Base-by-base conservation (phyloP, 768 basidiomycete species). In the Pleurotus tuber-regium region DNA sequence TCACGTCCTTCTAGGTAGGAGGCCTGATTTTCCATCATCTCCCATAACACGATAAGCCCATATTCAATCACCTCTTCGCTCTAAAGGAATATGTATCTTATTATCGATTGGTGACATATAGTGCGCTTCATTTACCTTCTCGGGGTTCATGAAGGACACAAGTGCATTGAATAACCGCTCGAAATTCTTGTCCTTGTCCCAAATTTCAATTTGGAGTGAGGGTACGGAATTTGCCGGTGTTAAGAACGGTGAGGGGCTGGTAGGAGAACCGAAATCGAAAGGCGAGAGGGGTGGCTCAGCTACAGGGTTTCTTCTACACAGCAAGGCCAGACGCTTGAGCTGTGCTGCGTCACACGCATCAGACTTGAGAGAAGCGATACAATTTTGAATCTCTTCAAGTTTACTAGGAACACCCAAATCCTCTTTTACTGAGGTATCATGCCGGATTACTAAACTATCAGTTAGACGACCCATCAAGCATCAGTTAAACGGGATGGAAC, bases 1-100 rank as follows among this genome's bases (percentile, higher is more conserved):
- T 95, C 92, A 54, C 79, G 81, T 39, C 89, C 88, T 64, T 94
- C 92, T 10, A 95, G 70, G 55, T 84, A 78, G 25, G 75, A 66
- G 19, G 81, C 74, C 63, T 92, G 89, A 57, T 86, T 79, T 61
- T 86, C 86, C 4, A 95, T 69, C 62, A 92, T 74, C 66, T 94
- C 92, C 87, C 88, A 94, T 9, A 92, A 61, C 26, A 89, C 73
- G 52, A 93, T 87, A 57, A 95, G 68, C 23, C 83, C 92, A 59
- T 91, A 89, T 62, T 88, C 85, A 23, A 93, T 71, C 49, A 79
- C 72, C 57, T 85, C 81, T 41, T 78, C 78, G 43, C 70, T 70
- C 89, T 94, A 61, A 28, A 47, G 44, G 35, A 42, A 36, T 55
- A 44, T 52, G 24, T 18, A n/a, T 28, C 18, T 51, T 14, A 23